These are phyloP conservation scores for Coriaria nepalensis DNA, from an alignment of 306 rosid species.

Conservation along the genomic window DNA sequence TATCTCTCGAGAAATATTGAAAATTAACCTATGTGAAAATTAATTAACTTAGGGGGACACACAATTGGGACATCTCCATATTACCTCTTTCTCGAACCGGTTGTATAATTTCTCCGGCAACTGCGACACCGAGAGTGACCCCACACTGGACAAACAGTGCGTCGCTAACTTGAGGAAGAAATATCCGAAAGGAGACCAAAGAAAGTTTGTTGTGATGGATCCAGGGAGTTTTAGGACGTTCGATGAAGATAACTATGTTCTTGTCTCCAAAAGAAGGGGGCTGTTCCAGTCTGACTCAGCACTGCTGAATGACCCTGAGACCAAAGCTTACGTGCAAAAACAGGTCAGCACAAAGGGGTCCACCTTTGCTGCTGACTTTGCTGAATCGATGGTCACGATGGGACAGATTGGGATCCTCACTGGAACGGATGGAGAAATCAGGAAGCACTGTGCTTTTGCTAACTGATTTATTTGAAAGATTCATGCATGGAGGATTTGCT, in stretches of 20 bases:
- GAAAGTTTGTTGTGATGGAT: slow-evolving; percentile 29
- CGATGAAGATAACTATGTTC: slow-evolving; percentile 19
- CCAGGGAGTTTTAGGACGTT: slow-evolving; percentile 35
- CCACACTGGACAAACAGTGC: slow-evolving; percentile 19
- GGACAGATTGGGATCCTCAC: slow-evolving; percentile 30
- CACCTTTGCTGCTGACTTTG: slow-evolving; percentile 24
- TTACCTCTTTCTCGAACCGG: slow-evolving; percentile 15
- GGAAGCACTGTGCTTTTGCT: slow-evolving; percentile 17
- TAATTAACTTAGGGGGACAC: slow-evolving; percentile 16
- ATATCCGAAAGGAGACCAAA: slow-evolving; percentile 18
- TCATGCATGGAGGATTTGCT: too few relatives aligned
- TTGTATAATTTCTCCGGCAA: slow-evolving; percentile 28
- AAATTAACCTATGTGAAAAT: neutral
- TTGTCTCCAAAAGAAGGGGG: slow-evolving; percentile 28
- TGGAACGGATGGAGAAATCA: slow-evolving; percentile 22
- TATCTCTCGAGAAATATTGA: too few relatives aligned
- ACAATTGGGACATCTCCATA: slow-evolving; percentile 27
- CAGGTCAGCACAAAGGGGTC: slow-evolving; percentile 15
- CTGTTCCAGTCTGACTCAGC: slow-evolving; percentile 35
- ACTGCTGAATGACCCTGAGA: slow-evolving; percentile 21
- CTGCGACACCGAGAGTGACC: slow-evolving; percentile 28
- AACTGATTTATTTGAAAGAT: neutral
- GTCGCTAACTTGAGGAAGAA: slow-evolving; percentile 16
- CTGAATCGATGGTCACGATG: slow-evolving; percentile 24
- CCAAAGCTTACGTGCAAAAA: slow-evolving; percentile 14